Base-by-base conservation (phyloP, 2,329 filamentous ascomycete species). In the Colletotrichum liriopes region DNA sequence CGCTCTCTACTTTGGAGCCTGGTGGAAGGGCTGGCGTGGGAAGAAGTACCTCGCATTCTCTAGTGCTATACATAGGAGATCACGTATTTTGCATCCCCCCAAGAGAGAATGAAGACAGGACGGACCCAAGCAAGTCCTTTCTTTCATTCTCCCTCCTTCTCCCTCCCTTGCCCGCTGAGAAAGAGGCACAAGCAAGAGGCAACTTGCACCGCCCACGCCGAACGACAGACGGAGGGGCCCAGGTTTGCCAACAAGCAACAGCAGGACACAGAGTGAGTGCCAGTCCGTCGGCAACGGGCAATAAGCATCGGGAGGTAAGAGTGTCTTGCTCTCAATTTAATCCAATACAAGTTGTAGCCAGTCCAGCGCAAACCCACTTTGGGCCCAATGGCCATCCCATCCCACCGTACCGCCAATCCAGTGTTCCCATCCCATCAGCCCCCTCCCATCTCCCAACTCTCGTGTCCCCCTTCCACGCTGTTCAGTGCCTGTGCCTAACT, bases 171-270 rank as follows among this genome's bases (percentile, higher is more conserved):
- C 37, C 37, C 39, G 41, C 55, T 54, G 52, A 54, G 45, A 47
- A 45, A 37, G 41, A 65, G 55, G 61, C 56, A 45, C 62, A 51
- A 58, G 58, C 58, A 59, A 55, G 43, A 47, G 39, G 35, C 68
- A 61, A 26, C 62, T 47, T 67, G 63, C 68, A 71, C 68, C 63
- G 58, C 68, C 68, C 68, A 60, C 55, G 54, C 65, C 60, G 54
- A 59, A 56, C 41, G 8, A 8, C 69, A 67, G 41, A 26, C 12
- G 6, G 35, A 14, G 14, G n/a, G 51, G 29, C 26, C 29, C 49
- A 11, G 26, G 51, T 3, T 32, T 35, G 29, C 51, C 29, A 35
- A 55, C 29, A n/a, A 20, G 47, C 14, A 51, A 1, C 29, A 54
- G 16, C 16, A 52, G 20, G n/a, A 55, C 39, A 64, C 23, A 61